These are phyloP conservation scores for Manihot esculenta DNA, from an alignment of 441 rosid species.

Conservation along the genomic window DNA sequence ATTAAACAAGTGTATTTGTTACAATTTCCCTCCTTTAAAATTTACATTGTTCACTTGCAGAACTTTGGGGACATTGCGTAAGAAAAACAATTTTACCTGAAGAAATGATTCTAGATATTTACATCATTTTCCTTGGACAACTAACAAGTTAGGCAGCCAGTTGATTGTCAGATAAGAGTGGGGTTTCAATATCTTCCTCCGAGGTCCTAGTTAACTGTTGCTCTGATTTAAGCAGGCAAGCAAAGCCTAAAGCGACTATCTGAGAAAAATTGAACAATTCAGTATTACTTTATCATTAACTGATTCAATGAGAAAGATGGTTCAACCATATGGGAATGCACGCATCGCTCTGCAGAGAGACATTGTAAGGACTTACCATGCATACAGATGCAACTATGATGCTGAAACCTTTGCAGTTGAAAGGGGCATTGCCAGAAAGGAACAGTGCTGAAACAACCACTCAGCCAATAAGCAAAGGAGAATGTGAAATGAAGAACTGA, in stretches of 20 bases:
- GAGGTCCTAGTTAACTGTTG: not conserved
- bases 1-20: too few species aligned
- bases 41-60: not conserved
- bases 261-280: slow-evolving; percentile 12
- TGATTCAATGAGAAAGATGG: not conserved
- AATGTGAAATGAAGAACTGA: not conserved
- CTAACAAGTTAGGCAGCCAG: not conserved
- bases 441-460: slow-evolving; percentile 42
- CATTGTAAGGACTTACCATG: slow-evolving; percentile 32
- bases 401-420: slow-evolving; percentile 60
- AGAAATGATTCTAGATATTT: not conserved
- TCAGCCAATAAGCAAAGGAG: not conserved
- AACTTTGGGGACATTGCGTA: not conserved
- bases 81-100: not conserved
- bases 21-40: too few species aligned
- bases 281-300: not conserved
- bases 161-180: slow-evolving; percentile 29
- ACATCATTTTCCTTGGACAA: slow-evolving; percentile 7
- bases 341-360: not conserved
- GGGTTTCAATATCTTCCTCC: slow-evolving; percentile 34
- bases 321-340: not conserved
- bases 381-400: slow-evolving; percentile 44
- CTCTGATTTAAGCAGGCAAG: slow-evolving; percentile 37
- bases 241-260: slow-evolving; percentile 40
- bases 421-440: slow-evolving; percentile 44